A percentile compares a stretch with the other conserved stretches of the same genome.
These are phyloP conservation scores for rapeseed (Brassica napus) DNA, from an alignment of 345 rosid species.

Conservation along the genomic window Da-Ae NC_063440.1:14029501-14030000, in stretches of 20 bases:
- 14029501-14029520: slow-evolving; percentile 43
- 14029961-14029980: slow-evolving; percentile 46
- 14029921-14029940: slow-evolving; percentile 47
- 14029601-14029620: slow-evolving; percentile 44
- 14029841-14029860: slow-evolving; percentile 28
- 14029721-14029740: not conserved
- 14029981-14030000: slow-evolving; percentile 35
- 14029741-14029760: not conserved
- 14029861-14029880: slow-evolving; percentile 47
- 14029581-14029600: slow-evolving; percentile 16
- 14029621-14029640: slow-evolving; percentile 39
- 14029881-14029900: slow-evolving; percentile 49
- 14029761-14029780: not conserved
- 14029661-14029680: not conserved
- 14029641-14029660: slow-evolving; percentile 43
- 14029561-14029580: slow-evolving; percentile 15
- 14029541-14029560: slow-evolving; percentile 53
- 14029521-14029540: slow-evolving; percentile 54
- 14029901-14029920: slow-evolving; percentile 47
- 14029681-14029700: slow-evolving; percentile 46
- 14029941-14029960: slow-evolving; percentile 42
- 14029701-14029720: slow-evolving; percentile 37
- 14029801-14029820: slow-evolving; percentile 52
- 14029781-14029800: not conserved
- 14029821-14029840: slow-evolving; percentile 44